These are phyloP conservation scores for Leccinum colubrinum DNA, from an alignment of 1,284 basidiomycete genomes.

Conservation along the genomic window DNA sequence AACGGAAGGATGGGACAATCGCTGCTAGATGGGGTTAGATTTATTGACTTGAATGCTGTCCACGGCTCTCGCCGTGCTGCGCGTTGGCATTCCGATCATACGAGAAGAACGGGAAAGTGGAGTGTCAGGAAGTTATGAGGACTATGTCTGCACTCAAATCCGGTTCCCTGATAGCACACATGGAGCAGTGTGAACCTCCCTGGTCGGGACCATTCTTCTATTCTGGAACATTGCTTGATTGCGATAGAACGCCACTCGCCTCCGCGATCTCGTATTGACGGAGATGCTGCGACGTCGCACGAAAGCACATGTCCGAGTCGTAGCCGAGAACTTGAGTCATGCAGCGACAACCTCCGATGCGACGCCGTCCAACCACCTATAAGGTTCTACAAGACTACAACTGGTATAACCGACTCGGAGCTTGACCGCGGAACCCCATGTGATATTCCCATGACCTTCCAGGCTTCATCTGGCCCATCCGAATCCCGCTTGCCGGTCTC, in stretches of 20 bases:
- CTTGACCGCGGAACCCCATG: background rate
- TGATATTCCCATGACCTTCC: conserved; percentile 5
- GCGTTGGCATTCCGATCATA: conserved; percentile 4
- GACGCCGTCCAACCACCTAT: background rate
- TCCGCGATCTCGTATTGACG: conserved; percentile 17
- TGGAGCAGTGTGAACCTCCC: conserved; percentile 3
- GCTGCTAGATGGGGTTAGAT: background rate
- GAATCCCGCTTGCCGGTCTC: background rate
- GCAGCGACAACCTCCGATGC: background rate
- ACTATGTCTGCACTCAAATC: background rate
- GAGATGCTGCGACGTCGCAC: conserved; percentile 4
- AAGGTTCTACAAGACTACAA: background rate
- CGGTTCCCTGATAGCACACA: background rate
- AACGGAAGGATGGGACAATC: background rate
- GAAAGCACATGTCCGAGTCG: background rate
- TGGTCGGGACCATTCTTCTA: conserved; percentile 3
- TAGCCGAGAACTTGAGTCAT: background rate
- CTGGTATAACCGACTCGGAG: background rate
- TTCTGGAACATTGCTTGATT: conserved; percentile 9
- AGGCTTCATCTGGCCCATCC: conserved; percentile 4
- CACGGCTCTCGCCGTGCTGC: conserved; percentile 4
- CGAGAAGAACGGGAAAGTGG: conserved; percentile 9
- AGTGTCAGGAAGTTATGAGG: background rate
- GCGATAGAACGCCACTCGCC: conserved; percentile 24
- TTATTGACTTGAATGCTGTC: background rate